Base-by-base conservation (phyloP, 306 rosid genomes). In the Chamaecrista fasciculata region DNA sequence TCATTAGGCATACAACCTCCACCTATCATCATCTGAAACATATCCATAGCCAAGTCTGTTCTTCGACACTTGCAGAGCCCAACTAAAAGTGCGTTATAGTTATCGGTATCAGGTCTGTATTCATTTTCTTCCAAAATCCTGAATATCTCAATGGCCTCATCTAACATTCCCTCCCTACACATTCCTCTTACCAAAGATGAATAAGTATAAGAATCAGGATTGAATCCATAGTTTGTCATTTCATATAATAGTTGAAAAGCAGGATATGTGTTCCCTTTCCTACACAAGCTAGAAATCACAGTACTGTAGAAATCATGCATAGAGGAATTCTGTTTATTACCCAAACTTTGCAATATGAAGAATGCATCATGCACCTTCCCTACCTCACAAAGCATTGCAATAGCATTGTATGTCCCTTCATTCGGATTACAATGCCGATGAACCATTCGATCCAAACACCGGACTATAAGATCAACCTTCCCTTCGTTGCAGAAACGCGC, bases 121-220 rank as follows among this genome's bases (percentile, higher is more conserved):
- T 55, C 68, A 60, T 83, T 74, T 64, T 93, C 96, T 77, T 88
- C 97, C 91, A 94, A 88, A 34, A 88, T 72, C 73, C 63, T 42
- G 71, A 88, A 86, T 60, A 94, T 82, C 85, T 86, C 89, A 63
- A 86, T 77, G 62, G 96, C 97, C 79, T 78, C 95, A 48, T 86
- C 71, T n/a, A 90, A 71, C 98, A 90, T 90, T 58, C 92, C 96
- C 78, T 94, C 98, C 75, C 66, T 25, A 76, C 97, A 94, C 86
- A 94, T 58, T 46, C 98, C 98, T 83, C 91, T 81, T 66, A 94
- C 81, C 90, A 94, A 75, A 60, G 96, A 85, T 14, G 97, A 90
- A 56, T 94, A 85, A 5, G 97, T 88, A 66, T 76, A 82, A 29
- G 96, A 86, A 58, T 91, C 96, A 0, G 99, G 97, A 1, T 78